phyloP scores from a whole-genome alignment of 164 flowering plant species.

The Chimonanthus salicifolius region DNA sequence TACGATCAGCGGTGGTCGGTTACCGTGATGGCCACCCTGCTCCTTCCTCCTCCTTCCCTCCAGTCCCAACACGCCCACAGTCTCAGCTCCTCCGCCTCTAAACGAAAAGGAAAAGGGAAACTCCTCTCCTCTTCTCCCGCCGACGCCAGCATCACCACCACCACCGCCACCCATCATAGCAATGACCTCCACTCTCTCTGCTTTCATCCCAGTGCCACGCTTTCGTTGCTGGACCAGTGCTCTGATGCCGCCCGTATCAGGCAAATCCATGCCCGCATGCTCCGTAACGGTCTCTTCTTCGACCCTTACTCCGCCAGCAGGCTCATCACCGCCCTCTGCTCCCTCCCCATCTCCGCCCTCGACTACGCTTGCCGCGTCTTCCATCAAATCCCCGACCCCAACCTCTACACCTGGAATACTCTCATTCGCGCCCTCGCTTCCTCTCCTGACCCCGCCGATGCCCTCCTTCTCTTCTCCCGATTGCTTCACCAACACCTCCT shows the following conservation, averaged over 20 bases:
- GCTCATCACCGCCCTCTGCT: conserved; percentile 29
- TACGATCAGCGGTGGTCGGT: too few relatives aligned
- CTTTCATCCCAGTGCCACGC: neutral
- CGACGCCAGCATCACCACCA: too few relatives aligned
- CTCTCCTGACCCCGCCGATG: conserved; percentile 28
- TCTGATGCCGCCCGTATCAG: conserved; percentile 24
- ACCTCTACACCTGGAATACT: conserved; percentile 64
- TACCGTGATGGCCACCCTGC: too few relatives aligned
- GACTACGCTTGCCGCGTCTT: conserved; percentile 53
- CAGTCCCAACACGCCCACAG: too few relatives aligned
- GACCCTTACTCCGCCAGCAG: conserved; percentile 51
- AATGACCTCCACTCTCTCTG: too few relatives aligned
- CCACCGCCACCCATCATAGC: too few relatives aligned
- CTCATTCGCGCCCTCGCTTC: conserved; percentile 60
- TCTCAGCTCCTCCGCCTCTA: too few relatives aligned
- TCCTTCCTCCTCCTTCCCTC: too few relatives aligned
- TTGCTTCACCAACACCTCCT: conserved; percentile 34
- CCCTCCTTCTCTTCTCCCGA: conserved; percentile 30
- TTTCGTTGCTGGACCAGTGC: conserved; percentile 38
- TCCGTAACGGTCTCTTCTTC: conserved; percentile 47
- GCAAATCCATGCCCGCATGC: conserved; percentile 68
- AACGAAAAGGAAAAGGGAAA: too few relatives aligned
- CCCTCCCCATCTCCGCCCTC: conserved; percentile 29
- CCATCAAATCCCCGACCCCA: conserved; percentile 68
- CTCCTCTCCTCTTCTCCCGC: too few relatives aligned